Percentiles rank a stretch among this genome's conserved stretches.
These are phyloP conservation scores for Yamadazyma membranifaciens DNA, from an alignment of 1,139 yeast genomes.

Conservation along the genomic window DNA sequence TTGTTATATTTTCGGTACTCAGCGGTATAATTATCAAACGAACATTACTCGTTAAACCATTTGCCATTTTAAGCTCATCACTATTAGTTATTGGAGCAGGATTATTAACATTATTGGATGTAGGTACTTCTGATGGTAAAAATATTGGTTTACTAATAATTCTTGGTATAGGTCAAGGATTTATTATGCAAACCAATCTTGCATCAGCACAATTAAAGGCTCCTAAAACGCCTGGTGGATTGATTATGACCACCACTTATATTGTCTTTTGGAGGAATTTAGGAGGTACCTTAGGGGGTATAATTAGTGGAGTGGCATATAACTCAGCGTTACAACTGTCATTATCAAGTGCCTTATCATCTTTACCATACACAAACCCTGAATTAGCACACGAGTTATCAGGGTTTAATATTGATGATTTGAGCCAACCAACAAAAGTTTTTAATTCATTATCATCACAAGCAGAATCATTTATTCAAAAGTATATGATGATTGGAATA, in stretches of 20 bases:
- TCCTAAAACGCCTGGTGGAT: slow-evolving; percentile 36
- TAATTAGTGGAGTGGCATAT: slow-evolving; percentile 35
- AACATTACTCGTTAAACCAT: slow-evolving; percentile 31
- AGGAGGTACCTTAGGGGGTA: slow-evolving; percentile 31
- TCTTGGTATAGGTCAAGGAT: slow-evolving; percentile 30
- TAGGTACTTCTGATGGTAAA: slow-evolving; percentile 24
- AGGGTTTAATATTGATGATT: slow-evolving; percentile 13
- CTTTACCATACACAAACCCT: slow-evolving; percentile 14
- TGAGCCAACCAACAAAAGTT: slow-evolving; percentile 21
- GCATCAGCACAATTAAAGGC: slow-evolving; percentile 33
- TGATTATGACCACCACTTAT: slow-evolving; percentile 36
- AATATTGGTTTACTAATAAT: slow-evolving; percentile 37
- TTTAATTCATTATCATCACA: slow-evolving; percentile 23
- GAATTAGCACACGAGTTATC: slow-evolving; percentile 20
- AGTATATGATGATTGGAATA: slow-evolving; percentile 29
- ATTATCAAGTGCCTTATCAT: slow-evolving; percentile 16
- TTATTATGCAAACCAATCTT: slow-evolving; percentile 28
- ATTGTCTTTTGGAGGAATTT: slow-evolving; percentile 31
- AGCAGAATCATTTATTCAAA: slow-evolving; percentile 26
- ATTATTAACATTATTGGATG: slow-evolving; percentile 27
- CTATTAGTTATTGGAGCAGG: slow-evolving; percentile 37
- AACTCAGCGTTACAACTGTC: slow-evolving; percentile 25
- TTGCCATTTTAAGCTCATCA: slow-evolving; percentile 23
- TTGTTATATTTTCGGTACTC: slow-evolving; percentile 28
- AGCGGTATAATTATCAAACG: slow-evolving; percentile 31